Evolutionary conservation across 331 rosid species (phyloP), one percentile per base, ranked within the genome.

Genomic region (Pyrus hybrid): DNA sequence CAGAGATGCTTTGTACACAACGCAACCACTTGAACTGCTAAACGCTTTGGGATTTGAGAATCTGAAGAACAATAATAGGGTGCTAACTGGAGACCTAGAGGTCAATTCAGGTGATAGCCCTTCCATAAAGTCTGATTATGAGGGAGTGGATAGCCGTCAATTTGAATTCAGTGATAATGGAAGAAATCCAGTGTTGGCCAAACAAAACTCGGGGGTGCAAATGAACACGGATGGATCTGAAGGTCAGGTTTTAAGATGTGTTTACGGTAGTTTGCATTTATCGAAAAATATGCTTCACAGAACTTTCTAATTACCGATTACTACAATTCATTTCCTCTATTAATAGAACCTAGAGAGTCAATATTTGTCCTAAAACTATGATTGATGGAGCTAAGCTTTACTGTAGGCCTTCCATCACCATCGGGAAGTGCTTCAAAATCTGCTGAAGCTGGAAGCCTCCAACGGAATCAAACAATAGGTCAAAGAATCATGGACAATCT

Each of bases 401-500:
- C 74, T 82, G 77, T 82, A 96, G 99, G 97, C 72, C 80, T 92
- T 85, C 92, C 91, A 71, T 92, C 99, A 67, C 93, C 94, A 5
- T 88, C 98, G 53, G 86, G 89, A 75, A 84, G 91, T 82, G 77
- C 78, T 71, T 62, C 84, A 79, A 89, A 82, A 82, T 67, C 91
- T 68, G 81, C 88, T 61, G 91, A 91, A 80, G 83, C 86, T 64
- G 90, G 88, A 80, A 81, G 78, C 83, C 82, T 93, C 73, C 91
- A 86, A 74, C 93, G 85, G 68, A 92, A 25, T 84, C 99, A 89
- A 81, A 96, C 99, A 74, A 82, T 96, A 33, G 97, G 98, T 81
- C 98, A 93, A 83, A 89, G 99, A 66, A 88, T 96, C 32, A 91
- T 93, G 99, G 98, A 87, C 30, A 96, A 96, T 86, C 80, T 96